Conservation (phyloP, 2,329 filamentous ascomycete species). For the Blastomyces silverae region DNA sequence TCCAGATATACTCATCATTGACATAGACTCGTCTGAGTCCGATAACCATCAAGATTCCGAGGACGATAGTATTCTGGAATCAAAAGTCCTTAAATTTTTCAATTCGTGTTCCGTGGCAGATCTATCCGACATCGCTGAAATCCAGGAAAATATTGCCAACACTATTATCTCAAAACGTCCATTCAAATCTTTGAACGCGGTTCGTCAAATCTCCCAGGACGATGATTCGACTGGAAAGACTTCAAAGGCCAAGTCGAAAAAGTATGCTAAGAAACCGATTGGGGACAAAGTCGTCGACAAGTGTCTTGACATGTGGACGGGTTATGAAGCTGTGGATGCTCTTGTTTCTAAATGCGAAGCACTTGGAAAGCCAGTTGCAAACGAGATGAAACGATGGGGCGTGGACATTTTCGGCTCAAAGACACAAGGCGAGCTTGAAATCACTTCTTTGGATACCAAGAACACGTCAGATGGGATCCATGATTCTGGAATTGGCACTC, state of each 20-base stretch:
- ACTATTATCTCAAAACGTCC: constrained; percentile 67
- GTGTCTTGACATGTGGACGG: constrained; percentile 65
- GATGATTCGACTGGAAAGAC: constrained; percentile 26
- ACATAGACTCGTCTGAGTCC: constrained; percentile 43
- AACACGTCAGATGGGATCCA: constrained; percentile 39
- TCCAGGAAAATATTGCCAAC: constrained; percentile 62
- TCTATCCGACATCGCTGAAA: constrained; percentile 72
- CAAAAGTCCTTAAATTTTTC: constrained; percentile 67
- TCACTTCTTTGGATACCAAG: constrained; percentile 49
- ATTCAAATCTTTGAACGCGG: constrained; percentile 59
- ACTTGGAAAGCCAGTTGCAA: constrained; percentile 60
- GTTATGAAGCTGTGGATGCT: constrained; percentile 75
- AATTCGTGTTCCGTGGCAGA: constrained; percentile 71
- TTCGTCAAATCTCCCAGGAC: constrained; percentile 55
- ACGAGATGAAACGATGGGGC: constrained; percentile 62
- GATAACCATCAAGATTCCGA: constrained; percentile 32
- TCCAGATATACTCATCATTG: constrained; percentile 33
- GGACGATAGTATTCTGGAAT: constrained; percentile 43
- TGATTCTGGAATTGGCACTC: constrained; percentile 64
- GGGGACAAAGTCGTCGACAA: constrained; percentile 62
- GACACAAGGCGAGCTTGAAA: constrained; percentile 55
- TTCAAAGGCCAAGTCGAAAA: constrained; percentile 42
- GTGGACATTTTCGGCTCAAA: constrained; percentile 56
- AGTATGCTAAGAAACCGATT: constrained; percentile 48
- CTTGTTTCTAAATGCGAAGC: constrained; percentile 70